Base-by-base conservation (phyloP, 371 early-diverging fungal genomes). In the Lichtheimia ornata region DNA sequence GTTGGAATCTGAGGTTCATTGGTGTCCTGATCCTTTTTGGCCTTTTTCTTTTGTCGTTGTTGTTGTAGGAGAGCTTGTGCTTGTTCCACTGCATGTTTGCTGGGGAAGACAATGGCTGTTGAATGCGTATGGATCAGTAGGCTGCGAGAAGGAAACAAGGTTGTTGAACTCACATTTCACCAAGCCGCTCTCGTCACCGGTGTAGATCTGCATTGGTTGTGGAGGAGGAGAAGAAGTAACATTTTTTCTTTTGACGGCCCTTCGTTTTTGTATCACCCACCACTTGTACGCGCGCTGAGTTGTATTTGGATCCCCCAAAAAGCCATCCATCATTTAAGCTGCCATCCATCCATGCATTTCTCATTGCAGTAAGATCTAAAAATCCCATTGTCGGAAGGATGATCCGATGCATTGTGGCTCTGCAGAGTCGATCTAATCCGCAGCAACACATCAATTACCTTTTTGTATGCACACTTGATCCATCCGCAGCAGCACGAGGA, bases 161-260 rank as follows among this genome's bases (percentile, higher is more conserved):
- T 50, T 18, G 6, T 59, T 5, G 14, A 44, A 22, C 55, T 62
- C 76, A 84, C 88, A 76, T 77, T 92, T 92, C 50, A 90, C 66
- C 61, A 92, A 77, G 14, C 92, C 92, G 35, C 82, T 81, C 66
- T 92, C 91, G 74, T 92, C 92, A 44, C 91, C 90, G 25, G 88
- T 88, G 61, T 77, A 85, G 28, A 69, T 70, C 51, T 63, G 70
- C 81, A 76, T 78, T 59, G 45, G n/a, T 22, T 54, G 43, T 66
- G 35, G 9, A 11, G n/a, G 53, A 30, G 17, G 17, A 15, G 15
- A 30, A 20, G 12, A 30, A 30, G 27, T 28, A 35, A 15, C 24
- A 40, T 7, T 11, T 41, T 18, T 25, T 27, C 15, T 55, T 55
- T 15, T 5, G 40, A n/a, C 17, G 18, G 56, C 17, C 20, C 11